Percentiles rank a stretch among this genome's conserved stretches.
Conservation (phyloP, 2,329 filamentous ascomycete species). For the Aspergillus ochraceus region DNA sequence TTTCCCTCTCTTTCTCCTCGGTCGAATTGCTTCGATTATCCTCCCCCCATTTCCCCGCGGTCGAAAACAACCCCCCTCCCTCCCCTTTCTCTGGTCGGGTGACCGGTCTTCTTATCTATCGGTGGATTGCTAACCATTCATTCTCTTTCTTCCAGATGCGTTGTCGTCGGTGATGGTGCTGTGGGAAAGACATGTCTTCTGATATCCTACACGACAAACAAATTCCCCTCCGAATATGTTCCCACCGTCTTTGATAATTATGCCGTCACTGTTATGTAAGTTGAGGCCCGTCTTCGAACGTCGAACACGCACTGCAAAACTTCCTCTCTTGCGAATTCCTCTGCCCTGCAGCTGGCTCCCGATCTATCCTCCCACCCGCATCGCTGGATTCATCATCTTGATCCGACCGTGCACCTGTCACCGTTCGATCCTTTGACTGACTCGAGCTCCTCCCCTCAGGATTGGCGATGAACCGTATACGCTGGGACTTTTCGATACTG, state of each 20-base stretch:
- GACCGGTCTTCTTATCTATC: slow-evolving; percentile 6
- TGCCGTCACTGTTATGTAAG: slow-evolving; percentile 98
- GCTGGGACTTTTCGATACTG: slow-evolving; percentile 94
- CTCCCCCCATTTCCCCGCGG: slow-evolving; percentile 3
- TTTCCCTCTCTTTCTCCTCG: slow-evolving; percentile 4
- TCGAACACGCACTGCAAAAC: background rate
- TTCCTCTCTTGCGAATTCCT: background rate
- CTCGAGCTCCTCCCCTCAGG: slow-evolving; percentile 54
- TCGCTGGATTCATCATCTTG: background rate
- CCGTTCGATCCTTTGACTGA: slow-evolving; percentile 4
- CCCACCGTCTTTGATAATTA: slow-evolving; percentile 99
- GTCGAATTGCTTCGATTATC: slow-evolving; percentile 9
- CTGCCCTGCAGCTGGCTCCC: background rate
- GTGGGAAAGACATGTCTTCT: slow-evolving; percentile 98
- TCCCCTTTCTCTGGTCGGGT: slow-evolving; percentile 11
- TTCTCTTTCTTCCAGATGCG: slow-evolving; percentile 65
- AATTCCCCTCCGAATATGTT: slow-evolving; percentile 99
- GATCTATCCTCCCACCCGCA: background rate
- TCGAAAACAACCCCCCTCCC: slow-evolving; percentile 8
- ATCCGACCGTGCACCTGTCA: background rate
- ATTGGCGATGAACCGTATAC: slow-evolving; percentile 99
- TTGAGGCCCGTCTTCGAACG: slow-evolving; percentile 28
- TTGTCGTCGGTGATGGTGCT: slow-evolving; percentile 98
- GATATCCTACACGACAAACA: slow-evolving; percentile 99
- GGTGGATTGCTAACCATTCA: slow-evolving; percentile 20